Base-by-base conservation (phyloP, 306 rosid species). In the Cicer pinnatifidum region DNA sequence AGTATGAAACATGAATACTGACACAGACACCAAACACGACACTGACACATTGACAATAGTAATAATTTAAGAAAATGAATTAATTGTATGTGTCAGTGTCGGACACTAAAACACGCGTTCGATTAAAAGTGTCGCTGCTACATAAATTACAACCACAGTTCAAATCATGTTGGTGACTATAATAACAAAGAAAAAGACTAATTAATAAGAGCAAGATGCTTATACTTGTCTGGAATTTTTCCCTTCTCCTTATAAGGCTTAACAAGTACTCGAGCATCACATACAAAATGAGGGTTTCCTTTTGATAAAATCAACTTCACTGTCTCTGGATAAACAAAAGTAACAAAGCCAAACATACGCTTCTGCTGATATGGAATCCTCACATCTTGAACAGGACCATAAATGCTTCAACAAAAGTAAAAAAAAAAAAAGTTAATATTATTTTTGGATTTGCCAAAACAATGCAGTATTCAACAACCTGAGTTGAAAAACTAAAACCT, bases 191-290 rank as follows among this genome's bases (percentile, higher is more conserved):
- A 28, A 38, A 58, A 58, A 11, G 41, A 57, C 1, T 33, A 33
- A 35, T 52, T 33, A 33, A 35, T 52, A 65, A 52, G 59, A 23
- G 48, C 15, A 11, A 11, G 78, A 77, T 89, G 90, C 89, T 87
- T 82, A 90, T 88, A 94, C 97, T 90, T 95, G 86, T 95, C 97
- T 15, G 92, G 96, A 11, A 89, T 92, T 86, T 95, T 95, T 75
- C 99, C 99, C 72, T 95, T 95, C 87, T 95, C 99, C 89, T 95
- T 95, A 84, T 95, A 95, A 81, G 99, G 99, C 87, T 95, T 95
- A 19, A 94, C 99, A n/a, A 94, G 96, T 56, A 94, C 99, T 40
- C 99, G 70, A 39, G 99, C 97, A 88, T 94, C 99, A 78, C 99
- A 91, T 6, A 94, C 97, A 40, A 94, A 94, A 86, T 94, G 97